Evolutionary conservation across 768 basidiomycete genomes (phyloP).

Genomic region (Tremella fuciformis): DNA sequence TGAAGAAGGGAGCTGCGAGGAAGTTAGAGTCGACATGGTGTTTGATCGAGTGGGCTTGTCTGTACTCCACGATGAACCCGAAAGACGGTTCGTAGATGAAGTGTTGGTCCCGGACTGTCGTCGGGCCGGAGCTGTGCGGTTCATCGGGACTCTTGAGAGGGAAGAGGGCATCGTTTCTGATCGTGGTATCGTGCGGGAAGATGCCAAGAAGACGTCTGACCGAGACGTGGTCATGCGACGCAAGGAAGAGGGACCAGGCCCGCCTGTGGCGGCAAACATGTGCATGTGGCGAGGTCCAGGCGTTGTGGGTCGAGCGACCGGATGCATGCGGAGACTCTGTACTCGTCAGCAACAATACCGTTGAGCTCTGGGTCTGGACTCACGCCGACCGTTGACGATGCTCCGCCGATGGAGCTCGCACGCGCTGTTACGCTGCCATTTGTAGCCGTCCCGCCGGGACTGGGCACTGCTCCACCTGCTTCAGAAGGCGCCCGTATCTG

Average conservation of each 20-base stretch:
- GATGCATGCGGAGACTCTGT: conserved; percentile 24
- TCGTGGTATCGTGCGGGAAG: conserved; percentile 3
- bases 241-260: conserved; percentile 36
- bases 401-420: conserved; percentile 45
- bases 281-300: conserved; percentile 12
- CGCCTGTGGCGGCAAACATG: conserved; percentile 4
- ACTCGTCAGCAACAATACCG: background rate
- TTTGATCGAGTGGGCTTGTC: conserved; percentile 18
- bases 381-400: conserved; percentile 47
- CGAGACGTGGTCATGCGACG: conserved; percentile 39
- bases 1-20: conserved; percentile 34
- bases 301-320: conserved; percentile 8
- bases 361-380: conserved; percentile 14
- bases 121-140: conserved; percentile 11
- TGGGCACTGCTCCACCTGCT: conserved; percentile 37
- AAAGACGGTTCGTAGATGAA: conserved; percentile 16
- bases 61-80: conserved; percentile 26
- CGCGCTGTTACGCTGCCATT: conserved; percentile 46
- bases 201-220: conserved; percentile 39
- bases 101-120: conserved; percentile 17
- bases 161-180: conserved; percentile 5
- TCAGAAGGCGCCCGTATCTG: conserved; percentile 61
- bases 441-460: conserved; percentile 44
- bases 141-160: conserved; percentile 5
- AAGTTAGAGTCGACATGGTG: conserved; percentile 23